Base-by-base conservation (phyloP, 352 stramenopile species). In the Globisporangium megalacanthum region DNA sequence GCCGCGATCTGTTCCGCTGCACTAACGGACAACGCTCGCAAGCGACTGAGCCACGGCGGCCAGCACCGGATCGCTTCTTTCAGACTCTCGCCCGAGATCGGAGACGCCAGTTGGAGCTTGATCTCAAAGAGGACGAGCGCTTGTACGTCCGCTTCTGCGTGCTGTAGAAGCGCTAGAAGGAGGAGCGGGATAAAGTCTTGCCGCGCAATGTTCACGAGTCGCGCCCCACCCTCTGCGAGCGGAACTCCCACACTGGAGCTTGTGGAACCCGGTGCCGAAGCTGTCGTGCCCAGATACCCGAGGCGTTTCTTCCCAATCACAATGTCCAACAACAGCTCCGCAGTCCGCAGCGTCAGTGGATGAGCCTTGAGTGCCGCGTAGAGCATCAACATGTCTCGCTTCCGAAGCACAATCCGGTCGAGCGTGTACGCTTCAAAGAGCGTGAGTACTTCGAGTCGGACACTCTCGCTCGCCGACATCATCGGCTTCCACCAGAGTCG, bases 31-130 rank as follows among this genome's bases (percentile, higher is more conserved):
- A 86, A 61, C 45, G 67, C 72, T 53, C 72, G 65, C 9, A 89
- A 56, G 39, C 72, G 78, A 54, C 65, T 67, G 29, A 92, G 58
- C 82, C 79, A 92, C 14, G 73, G 64, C 31, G 82, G 79, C 82
- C 82, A 92, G 4, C 79, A 87, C 42, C 83, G 69, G 49, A 90
- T 78, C n/a, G 75, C 59, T 66, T 92, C 83, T 54, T 85, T 82
- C 25, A 81, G 60, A 17, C 55, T 79, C 45, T 86, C 72, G 10
- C 77, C 76, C 45, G 71, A 65, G 1, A 69, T 69, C 7, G 68
- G 51, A 10, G 70, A 82, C 17, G 67, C 52, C n/a, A 89, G 11
- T 44, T 86, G 68, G 20, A 61, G 31, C 41, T 73, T 70, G 51
- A 91, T 69, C 69, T 91, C 83, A 22, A 67, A 62, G 3, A 92